Conservation (phyloP, 441 rosid species). For the Populus hybrid region DNA sequence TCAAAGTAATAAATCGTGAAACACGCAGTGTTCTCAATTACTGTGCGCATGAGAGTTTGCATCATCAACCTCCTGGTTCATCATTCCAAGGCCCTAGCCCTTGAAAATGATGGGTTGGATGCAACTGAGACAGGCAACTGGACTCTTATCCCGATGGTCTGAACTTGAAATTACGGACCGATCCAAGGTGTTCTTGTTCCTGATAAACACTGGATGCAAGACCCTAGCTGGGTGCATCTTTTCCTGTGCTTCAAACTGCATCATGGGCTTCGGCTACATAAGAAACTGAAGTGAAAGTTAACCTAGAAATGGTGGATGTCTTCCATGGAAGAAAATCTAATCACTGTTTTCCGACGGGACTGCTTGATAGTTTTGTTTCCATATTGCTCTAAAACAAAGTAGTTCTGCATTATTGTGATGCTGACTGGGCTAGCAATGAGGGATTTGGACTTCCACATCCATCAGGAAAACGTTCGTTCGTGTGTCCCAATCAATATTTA, state of each 20-base stretch:
- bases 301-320: no score
- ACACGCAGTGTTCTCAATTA: no score
- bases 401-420: constrained; percentile 2
- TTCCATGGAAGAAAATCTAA: no score
- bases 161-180: no score
- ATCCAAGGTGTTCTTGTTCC: no score
- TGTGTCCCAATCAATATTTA: constrained; percentile 14
- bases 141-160: no score
- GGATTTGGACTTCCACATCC: background rate
- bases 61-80: background rate
- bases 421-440: constrained; percentile 14
- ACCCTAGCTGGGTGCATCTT: no score
- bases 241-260: background rate
- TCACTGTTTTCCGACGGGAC: background rate
- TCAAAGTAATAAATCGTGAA: no score
- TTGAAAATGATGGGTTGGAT: background rate
- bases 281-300: no score
- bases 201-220: no score
- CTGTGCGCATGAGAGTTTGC: no score
- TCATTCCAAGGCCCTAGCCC: background rate
- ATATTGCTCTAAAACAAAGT: background rate
- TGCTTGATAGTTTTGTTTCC: background rate
- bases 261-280: background rate
- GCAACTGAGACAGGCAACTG: no score
- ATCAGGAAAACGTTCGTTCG: background rate